These are phyloP conservation scores for Pedinophyceae sp. DNA, from an alignment of 139 green algal genomes.

Conservation along the genomic window DNA sequence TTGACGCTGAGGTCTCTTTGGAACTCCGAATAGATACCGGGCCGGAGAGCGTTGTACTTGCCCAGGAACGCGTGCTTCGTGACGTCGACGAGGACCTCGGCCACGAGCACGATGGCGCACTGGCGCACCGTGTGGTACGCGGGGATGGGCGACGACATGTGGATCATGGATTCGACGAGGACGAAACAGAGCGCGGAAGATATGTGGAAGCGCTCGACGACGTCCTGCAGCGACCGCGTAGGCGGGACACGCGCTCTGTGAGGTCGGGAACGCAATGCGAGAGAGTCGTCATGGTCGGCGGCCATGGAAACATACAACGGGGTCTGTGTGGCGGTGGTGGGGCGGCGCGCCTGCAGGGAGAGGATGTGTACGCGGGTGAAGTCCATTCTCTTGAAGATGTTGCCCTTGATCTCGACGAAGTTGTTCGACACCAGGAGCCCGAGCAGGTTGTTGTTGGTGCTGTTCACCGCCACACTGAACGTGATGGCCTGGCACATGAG, in stretches of 20 bases:
- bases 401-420: slow-evolving; percentile 82
- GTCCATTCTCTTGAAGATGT: slow-evolving; percentile 57
- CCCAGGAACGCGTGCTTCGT: slow-evolving; percentile 77
- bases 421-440: slow-evolving; percentile 74
- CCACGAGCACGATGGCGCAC: neutral
- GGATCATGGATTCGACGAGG: neutral
- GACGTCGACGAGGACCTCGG: slow-evolving; percentile 59
- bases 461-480: slow-evolving; percentile 66
- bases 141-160: slow-evolving; percentile 46
- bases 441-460: slow-evolving; percentile 49
- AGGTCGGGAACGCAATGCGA: neutral
- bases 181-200: slow-evolving; percentile 4
- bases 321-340: neutral
- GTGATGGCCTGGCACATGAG: slow-evolving; percentile 42
- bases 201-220: slow-evolving; percentile 77
- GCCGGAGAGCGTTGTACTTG: slow-evolving; percentile 73
- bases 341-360: slow-evolving; percentile 22
- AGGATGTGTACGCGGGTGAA: slow-evolving; percentile 35
- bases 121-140: neutral
- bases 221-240: slow-evolving; percentile 34
- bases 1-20: slow-evolving; percentile 44
- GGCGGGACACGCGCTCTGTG: neutral
- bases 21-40: neutral
- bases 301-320: neutral
- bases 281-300: neutral